Conservation (phyloP, 164 flowering plant species). For the Tetracentron sinense region DNA sequence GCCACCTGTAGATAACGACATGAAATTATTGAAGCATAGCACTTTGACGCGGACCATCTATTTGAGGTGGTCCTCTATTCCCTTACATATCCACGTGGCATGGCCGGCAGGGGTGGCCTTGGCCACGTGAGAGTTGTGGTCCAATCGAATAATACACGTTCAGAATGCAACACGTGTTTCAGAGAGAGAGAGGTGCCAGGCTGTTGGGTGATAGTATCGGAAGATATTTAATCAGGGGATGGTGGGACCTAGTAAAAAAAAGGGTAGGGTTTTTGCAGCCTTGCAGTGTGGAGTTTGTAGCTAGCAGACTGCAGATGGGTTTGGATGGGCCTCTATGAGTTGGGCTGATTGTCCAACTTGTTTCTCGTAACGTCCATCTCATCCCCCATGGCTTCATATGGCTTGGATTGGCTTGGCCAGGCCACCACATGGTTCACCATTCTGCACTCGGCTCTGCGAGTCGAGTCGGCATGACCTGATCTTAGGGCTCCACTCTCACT, state of each 20-base stretch:
- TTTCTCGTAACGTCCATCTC: slow-evolving; percentile 2
- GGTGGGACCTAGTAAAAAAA: not conserved
- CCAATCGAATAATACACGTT: slow-evolving; percentile 21
- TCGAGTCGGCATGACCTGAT: no score
- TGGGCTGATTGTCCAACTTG: slow-evolving; percentile 10
- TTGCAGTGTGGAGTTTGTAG: slow-evolving; percentile 6
- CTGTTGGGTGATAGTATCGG: slow-evolving; percentile 19
- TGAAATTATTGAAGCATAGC: slow-evolving; percentile 33
- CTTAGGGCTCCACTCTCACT: no score
- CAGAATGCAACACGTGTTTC: slow-evolving; percentile 14
- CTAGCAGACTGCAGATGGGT: not conserved
- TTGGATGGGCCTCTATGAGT: not conserved
- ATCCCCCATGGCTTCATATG: not conserved
- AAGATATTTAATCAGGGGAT: not conserved
- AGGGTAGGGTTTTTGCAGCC: slow-evolving; percentile 3
- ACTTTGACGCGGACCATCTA: slow-evolving; percentile 5
- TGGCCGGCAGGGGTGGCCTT: slow-evolving; percentile 34
- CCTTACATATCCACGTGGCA: slow-evolving; percentile 30
- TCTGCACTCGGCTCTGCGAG: no score
- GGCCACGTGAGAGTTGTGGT: slow-evolving; percentile 56
- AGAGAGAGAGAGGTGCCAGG: slow-evolving; percentile 25
- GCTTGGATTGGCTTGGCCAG: not conserved
- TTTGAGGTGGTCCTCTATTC: slow-evolving; percentile 30
- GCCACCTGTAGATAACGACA: slow-evolving; percentile 35
- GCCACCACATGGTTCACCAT: not conserved